Conservation (phyloP, 768 basidiomycete genomes). For the Rhodotorula graminis region DNA sequence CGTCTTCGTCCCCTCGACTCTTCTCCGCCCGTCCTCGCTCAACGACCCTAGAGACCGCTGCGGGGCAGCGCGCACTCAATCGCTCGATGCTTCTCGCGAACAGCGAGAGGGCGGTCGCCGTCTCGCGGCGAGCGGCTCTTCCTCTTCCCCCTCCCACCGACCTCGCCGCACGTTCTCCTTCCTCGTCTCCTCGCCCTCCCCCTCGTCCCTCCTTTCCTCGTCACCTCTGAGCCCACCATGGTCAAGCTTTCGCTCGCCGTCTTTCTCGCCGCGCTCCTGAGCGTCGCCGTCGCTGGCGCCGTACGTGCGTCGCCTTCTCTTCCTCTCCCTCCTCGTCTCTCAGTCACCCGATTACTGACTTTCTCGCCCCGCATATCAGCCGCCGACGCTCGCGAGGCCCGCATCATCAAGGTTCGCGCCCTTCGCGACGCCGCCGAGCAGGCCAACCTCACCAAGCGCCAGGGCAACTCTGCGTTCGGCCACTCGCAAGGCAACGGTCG, state of each 20-base stretch:
- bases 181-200: not conserved
- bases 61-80: too few species aligned
- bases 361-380: too few species aligned
- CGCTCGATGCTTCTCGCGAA: too few species aligned
- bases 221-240: not conserved
- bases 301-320: not conserved
- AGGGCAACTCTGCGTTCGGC: not conserved
- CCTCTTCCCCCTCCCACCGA: too few species aligned
- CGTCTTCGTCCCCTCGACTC: too few species aligned
- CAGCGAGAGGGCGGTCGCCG: too few species aligned
- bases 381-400: not conserved
- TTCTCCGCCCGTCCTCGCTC: too few species aligned
- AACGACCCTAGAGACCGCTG: too few species aligned
- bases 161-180: not conserved
- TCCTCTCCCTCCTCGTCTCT: not conserved
- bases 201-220: not conserved
- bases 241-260: not conserved
- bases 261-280: not conserved
- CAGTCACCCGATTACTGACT: too few species aligned
- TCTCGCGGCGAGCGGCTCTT: too few species aligned
- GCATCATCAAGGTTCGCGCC: not conserved
- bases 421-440: not conserved
- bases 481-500: not conserved
- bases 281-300: not conserved
- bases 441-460: not conserved